phyloP scores from a whole-genome alignment of 805 yeast genomes.

The Metschnikowia lochheadii region DNA sequence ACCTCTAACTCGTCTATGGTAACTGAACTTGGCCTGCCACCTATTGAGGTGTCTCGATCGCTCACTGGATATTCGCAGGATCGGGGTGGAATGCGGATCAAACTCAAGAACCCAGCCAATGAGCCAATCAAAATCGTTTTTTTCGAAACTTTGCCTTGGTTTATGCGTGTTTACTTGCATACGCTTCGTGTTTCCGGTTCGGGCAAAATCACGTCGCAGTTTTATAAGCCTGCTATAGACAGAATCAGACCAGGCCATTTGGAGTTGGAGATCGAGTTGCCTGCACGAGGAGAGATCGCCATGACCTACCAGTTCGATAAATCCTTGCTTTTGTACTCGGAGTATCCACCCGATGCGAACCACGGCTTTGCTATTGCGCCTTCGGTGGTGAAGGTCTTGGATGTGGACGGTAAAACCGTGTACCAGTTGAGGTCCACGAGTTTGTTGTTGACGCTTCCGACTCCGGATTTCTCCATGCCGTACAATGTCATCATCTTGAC shows the following conservation, averaged over 20 bases:
- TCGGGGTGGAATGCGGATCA: conserved; percentile 81
- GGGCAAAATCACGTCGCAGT: conserved; percentile 45
- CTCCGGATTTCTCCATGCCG: conserved; percentile 99
- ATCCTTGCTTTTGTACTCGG: conserved; percentile 75
- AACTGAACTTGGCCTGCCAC: conserved; percentile 46
- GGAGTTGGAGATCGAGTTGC: conserved; percentile 63
- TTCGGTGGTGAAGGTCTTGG: conserved; percentile 64
- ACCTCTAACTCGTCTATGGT: conserved; percentile 42
- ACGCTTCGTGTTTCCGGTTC: conserved; percentile 41
- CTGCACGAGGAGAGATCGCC: conserved; percentile 57
- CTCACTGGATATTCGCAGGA: conserved; percentile 91
- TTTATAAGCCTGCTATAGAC: conserved; percentile 76
- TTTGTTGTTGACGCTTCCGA: conserved; percentile 80
- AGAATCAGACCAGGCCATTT: conserved; percentile 77
- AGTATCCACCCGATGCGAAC: conserved; percentile 99
- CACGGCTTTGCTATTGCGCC: conserved; percentile 96
- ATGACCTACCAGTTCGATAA: conserved; percentile 82
- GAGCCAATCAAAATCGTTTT: conserved; percentile 51
- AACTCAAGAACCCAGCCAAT: conserved; percentile 61
- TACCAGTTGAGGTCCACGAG: conserved; percentile 78
- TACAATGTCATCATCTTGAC: conserved; percentile 93
- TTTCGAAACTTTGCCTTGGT: conserved; percentile 91
- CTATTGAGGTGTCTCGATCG: conserved; percentile 74
- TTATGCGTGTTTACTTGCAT: conserved; percentile 75
- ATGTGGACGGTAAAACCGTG: conserved; percentile 16